Evolutionary conservation across 805 yeast genomes (phyloP), one percentile per base, ranked within the genome.

Genomic region (Candida palmyrensis): DNA sequence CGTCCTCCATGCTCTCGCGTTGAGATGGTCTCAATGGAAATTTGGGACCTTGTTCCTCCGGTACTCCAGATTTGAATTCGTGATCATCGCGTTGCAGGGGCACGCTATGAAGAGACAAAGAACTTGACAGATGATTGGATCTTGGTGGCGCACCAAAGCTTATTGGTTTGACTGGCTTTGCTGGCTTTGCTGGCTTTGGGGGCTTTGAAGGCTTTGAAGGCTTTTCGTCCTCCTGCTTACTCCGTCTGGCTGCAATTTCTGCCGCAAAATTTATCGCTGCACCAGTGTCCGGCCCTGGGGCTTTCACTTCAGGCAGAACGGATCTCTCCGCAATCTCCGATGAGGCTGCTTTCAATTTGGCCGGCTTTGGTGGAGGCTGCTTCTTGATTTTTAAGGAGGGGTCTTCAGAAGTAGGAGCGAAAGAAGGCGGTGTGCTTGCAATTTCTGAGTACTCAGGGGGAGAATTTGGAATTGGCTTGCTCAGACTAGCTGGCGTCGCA

Each of bases 341-440:
- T n/a, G n/a, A n/a, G n/a, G n/a, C n/a, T n/a, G n/a, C 58, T 5
- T 14, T 22, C 12, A 28, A 28, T 39, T 62, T 68, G 2, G 45
- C 37, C 1, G 74, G 73, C 26, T 65, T 68, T 22, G 71, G 71
- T 9, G 71, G 71, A 14, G 71, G 68, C 0, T 52, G 51, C 33
- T 57, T 59, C 42, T 56, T 59, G 42, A 20, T 19, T 28, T 38
- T 29, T 27, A 27, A 27, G 23, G 25, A 13, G 13, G 23, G 24
- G 32, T 27, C 22, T 27, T 5, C 12, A 7, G n/a, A 18, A 2
- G 11, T 22, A 28, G 13, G 6, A 8, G 6, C 18, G 34, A 7
- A 10, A 6, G 16, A 13, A 11, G 26, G n/a, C 6, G 31, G 18
- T 11, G 35, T 25, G 6, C 27, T 21, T 16, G 4, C 21, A 11